phyloP scores from a whole-genome alignment of 2,329 filamentous ascomycete species.

The Tympanopsis confertula region DNA sequence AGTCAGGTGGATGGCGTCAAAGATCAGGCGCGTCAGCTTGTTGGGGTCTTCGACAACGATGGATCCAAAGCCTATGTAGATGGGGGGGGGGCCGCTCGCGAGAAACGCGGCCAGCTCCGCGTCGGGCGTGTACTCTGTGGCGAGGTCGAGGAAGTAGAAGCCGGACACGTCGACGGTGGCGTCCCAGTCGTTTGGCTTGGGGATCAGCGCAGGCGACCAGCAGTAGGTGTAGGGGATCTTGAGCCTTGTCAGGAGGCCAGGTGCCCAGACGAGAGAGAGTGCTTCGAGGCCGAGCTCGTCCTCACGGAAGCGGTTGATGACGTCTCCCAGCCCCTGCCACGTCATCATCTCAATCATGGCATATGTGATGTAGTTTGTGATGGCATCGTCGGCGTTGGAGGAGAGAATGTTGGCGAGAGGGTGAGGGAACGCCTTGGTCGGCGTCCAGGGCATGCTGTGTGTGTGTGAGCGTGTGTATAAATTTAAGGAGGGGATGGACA shows the following conservation, averaged over 20 bases:
- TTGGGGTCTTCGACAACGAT: slow-evolving; percentile 41
- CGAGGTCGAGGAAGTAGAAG: slow-evolving; percentile 38
- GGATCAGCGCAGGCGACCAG: slow-evolving; percentile 29
- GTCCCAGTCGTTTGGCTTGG: slow-evolving; percentile 41
- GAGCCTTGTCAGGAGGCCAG: slow-evolving; percentile 30
- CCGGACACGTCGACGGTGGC: slow-evolving; percentile 39
- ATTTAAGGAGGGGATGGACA: slow-evolving; percentile 1
- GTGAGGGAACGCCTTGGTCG: slow-evolving; percentile 60
- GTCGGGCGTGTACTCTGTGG: slow-evolving; percentile 27
- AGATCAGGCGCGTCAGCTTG: slow-evolving; percentile 37
- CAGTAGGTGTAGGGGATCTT: slow-evolving; percentile 35
- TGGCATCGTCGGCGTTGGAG: slow-evolving; percentile 47
- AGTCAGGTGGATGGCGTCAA: slow-evolving; percentile 35
- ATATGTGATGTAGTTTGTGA: slow-evolving; percentile 60
- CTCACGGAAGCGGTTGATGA: slow-evolving; percentile 32
- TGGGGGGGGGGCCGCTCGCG: slow-evolving; percentile 10
- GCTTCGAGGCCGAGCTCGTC: slow-evolving; percentile 29
- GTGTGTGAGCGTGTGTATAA: slow-evolving; percentile 3
- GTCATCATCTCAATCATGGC: slow-evolving; percentile 61
- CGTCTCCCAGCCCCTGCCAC: slow-evolving; percentile 44
- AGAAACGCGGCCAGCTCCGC: slow-evolving; percentile 19
- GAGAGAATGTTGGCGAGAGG: slow-evolving; percentile 58
- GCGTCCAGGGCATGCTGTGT: slow-evolving; percentile 57
- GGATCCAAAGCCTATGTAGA: slow-evolving; percentile 21
- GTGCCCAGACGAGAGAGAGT: slow-evolving; percentile 33